Conservation (phyloP, 129 eudicot species). For the Erigeron canadensis region DNA sequence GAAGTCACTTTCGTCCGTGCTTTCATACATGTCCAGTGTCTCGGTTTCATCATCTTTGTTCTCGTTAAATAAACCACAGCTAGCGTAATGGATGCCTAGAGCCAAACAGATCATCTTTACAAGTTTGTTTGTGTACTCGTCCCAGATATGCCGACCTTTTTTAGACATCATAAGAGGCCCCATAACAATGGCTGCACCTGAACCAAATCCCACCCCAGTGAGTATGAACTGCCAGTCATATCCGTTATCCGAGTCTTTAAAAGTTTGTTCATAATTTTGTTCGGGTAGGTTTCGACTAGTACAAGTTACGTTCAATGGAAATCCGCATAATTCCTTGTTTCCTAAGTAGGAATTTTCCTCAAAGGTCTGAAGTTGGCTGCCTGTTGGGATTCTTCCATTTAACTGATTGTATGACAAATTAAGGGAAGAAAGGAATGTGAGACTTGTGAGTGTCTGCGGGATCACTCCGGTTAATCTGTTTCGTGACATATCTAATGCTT, state of each 20-base stretch:
- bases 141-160: slow-evolving; percentile 43
- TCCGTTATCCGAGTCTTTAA: background rate
- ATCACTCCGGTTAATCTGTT: slow-evolving; percentile 57
- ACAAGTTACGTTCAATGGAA: slow-evolving; percentile 33
- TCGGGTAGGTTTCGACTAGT: background rate
- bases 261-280: slow-evolving; percentile 10
- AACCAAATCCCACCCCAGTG: slow-evolving; percentile 70
- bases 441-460: slow-evolving; percentile 37
- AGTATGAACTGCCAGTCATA: slow-evolving; percentile 58
- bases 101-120: slow-evolving; percentile 33
- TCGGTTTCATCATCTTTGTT: slow-evolving; percentile 47
- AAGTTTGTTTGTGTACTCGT: slow-evolving; percentile 38
- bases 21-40: slow-evolving; percentile 28
- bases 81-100: slow-evolving; percentile 28
- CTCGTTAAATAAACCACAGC: slow-evolving; percentile 38
- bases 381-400: slow-evolving; percentile 45
- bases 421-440: slow-evolving; percentile 45
- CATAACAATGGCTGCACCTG: slow-evolving; percentile 59
- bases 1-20: slow-evolving; percentile 41
- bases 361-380: slow-evolving; percentile 49
- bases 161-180: slow-evolving; percentile 49
- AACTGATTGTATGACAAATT: slow-evolving; percentile 57
- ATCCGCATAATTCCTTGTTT: slow-evolving; percentile 63
- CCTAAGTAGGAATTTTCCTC: slow-evolving; percentile 37
- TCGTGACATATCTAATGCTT: slow-evolving; percentile 62